Conservation (phyloP, 2,329 filamentous ascomycete species). For the Zymoseptoria crescenta region DNA sequence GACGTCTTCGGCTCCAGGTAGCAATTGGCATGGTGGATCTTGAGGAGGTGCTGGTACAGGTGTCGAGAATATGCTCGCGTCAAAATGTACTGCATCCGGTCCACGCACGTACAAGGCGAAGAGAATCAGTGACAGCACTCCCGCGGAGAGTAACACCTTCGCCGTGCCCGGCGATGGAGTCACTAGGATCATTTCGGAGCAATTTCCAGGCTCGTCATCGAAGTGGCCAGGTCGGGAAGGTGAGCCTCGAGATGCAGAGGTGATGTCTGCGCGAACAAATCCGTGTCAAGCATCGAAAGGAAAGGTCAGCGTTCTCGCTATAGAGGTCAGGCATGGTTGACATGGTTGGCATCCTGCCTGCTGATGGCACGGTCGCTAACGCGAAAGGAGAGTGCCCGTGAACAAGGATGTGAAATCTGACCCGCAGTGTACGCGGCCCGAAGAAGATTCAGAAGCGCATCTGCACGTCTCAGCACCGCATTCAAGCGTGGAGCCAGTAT, state of each 20-base stretch:
- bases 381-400: not conserved
- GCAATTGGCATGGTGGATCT: conserved; percentile 14
- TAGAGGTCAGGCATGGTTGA: not conserved
- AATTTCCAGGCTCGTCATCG: not conserved
- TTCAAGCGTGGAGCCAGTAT: not conserved
- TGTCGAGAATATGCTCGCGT: not conserved
- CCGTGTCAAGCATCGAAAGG: not conserved
- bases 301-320: not conserved
- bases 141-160: not conserved
- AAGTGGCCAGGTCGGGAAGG: not conserved
- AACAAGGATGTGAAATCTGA: not conserved
- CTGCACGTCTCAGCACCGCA: not conserved
- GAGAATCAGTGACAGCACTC: not conserved
- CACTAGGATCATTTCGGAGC: not conserved
- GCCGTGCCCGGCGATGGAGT: not conserved
- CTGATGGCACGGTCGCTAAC: not conserved
- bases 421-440: not conserved
- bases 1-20: conserved; percentile 39
- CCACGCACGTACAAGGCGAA: not conserved
- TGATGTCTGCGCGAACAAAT: not conserved
- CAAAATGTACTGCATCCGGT: not conserved
- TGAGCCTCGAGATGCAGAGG: not conserved
- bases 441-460: not conserved
- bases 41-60: not conserved
- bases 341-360: not conserved